phyloP scores from a whole-genome alignment of 176 grass and related monocot species.

The Carex scoparia region DNA sequence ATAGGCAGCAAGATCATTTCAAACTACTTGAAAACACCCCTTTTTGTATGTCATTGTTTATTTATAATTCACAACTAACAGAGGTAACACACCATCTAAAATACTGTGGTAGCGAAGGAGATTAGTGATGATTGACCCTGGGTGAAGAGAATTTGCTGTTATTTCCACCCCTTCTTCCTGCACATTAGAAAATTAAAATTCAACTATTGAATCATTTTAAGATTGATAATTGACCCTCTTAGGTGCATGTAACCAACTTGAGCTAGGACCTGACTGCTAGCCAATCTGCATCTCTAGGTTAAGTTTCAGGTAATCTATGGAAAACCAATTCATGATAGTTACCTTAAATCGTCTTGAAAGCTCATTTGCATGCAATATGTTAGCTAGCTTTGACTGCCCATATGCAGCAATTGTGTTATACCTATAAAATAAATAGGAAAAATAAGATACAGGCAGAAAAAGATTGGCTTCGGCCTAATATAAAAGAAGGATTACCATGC shows the following conservation, averaged over 20 bases:
- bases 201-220: not conserved
- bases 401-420: constrained; percentile 67
- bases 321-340: not conserved
- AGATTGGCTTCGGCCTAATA: not conserved
- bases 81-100: constrained; percentile 45
- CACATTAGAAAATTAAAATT: not conserved
- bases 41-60: not conserved
- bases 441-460: constrained; percentile 14
- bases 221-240: not conserved
- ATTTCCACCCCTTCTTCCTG: constrained; percentile 82
- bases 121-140: constrained; percentile 85
- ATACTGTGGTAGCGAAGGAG: constrained; percentile 91
- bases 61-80: not conserved
- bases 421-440: constrained; percentile 40
- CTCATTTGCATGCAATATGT: constrained; percentile 88
- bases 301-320: not conserved
- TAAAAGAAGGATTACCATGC: not conserved
- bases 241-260: not conserved
- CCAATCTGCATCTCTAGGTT: not conserved
- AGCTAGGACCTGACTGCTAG: not conserved
- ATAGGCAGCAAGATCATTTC: not conserved
- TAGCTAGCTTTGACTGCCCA: constrained; percentile 86
- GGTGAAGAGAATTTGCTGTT: constrained; percentile 97
- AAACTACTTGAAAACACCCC: not conserved
- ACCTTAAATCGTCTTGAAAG: constrained; percentile 80